These are phyloP conservation scores for Coemansia sp. DNA, from an alignment of 192 early-diverging fungal species.

Conservation along the genomic window DNA sequence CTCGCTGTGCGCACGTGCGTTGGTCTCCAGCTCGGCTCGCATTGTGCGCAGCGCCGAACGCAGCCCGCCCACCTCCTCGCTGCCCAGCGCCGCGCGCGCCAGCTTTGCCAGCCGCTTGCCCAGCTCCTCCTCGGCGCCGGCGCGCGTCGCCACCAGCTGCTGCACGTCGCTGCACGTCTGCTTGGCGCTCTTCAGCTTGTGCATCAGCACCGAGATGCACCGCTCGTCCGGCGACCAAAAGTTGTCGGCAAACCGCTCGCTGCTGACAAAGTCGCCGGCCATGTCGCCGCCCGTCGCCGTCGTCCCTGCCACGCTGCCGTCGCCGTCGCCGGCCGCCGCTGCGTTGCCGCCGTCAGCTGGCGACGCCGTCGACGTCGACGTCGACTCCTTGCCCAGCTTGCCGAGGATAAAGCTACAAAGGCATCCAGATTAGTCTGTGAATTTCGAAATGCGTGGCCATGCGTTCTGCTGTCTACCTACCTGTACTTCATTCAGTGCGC, in stretches of 20 bases:
- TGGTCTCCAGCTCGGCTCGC: constrained; percentile 60
- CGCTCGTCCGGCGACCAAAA: constrained; percentile 61
- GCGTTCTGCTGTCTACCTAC: too few species aligned
- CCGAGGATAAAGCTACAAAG: constrained; percentile 16
- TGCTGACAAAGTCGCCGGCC: constrained; percentile 37
- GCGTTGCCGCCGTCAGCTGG: background rate
- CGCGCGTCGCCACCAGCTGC: constrained; percentile 58
- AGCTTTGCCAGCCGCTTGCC: constrained; percentile 65
- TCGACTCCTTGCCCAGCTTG: constrained; percentile 13
- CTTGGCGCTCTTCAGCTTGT: constrained; percentile 66
- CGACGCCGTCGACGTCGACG: background rate
- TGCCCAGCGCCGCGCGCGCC: constrained; percentile 58
- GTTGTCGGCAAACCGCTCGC: constrained; percentile 32
- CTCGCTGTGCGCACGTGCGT: constrained; percentile 61
- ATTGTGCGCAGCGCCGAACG: constrained; percentile 58
- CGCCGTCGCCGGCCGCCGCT: background rate
- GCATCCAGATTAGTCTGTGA: too few species aligned
- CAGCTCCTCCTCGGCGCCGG: constrained; percentile 66
- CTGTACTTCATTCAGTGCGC: constrained; percentile 14
- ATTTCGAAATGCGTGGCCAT: background rate
- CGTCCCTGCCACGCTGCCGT: constrained; percentile 6
- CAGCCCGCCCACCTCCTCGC: constrained; percentile 66
- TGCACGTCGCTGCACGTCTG: constrained; percentile 67
- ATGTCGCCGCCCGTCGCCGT: constrained; percentile 10
- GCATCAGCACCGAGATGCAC: constrained; percentile 63